A percentile compares a stretch with the other conserved stretches of the same genome.
Evolutionary conservation across 371 early-diverging fungal species (phyloP).

Genomic region (Rhizopus sp.): DNA sequence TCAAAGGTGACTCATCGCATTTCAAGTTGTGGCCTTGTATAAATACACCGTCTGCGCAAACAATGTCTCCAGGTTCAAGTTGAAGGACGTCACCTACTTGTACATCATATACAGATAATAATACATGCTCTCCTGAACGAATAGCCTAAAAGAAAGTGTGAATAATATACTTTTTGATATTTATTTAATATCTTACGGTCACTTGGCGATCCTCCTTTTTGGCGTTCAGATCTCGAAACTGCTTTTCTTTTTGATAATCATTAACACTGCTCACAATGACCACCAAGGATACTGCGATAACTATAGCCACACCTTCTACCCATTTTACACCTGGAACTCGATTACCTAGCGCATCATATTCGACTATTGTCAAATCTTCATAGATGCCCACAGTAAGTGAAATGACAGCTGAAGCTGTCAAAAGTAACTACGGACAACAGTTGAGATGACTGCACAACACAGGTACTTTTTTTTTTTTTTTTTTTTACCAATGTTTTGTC

Average conservation of each 20-base stretch:
- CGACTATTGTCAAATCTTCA: slow-evolving; percentile 57
- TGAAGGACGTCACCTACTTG: slow-evolving; percentile 88
- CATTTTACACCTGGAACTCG: slow-evolving; percentile 52
- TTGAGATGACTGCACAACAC: not conserved
- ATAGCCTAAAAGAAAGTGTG: slow-evolving; percentile 49
- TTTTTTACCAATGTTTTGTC: slow-evolving; percentile 78
- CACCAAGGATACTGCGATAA: slow-evolving; percentile 74
- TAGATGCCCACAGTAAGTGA: slow-evolving; percentile 85
- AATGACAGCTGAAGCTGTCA: slow-evolving; percentile 80
- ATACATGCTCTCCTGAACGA: slow-evolving; percentile 70
- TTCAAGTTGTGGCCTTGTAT: slow-evolving; percentile 80
- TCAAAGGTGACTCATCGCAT: slow-evolving; percentile 90
- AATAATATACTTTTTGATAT: not conserved
- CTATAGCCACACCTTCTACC: slow-evolving; percentile 74
- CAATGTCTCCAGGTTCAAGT: slow-evolving; percentile 92
- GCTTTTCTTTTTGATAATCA: slow-evolving; percentile 80
- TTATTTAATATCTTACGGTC: slow-evolving; percentile 34
- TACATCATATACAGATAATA: slow-evolving; percentile 81
- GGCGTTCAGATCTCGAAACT: slow-evolving; percentile 74
- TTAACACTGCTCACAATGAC: slow-evolving; percentile 75
- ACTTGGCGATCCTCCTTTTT: slow-evolving; percentile 76
- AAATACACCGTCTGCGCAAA: slow-evolving; percentile 88
- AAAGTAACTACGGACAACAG: slow-evolving; percentile 50
- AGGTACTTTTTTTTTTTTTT: not conserved
- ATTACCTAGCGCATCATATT: slow-evolving; percentile 21